Evolutionary conservation across 2,329 filamentous ascomycete species (phyloP).

Genomic region (Sporothrix dimorphospora): DNA sequence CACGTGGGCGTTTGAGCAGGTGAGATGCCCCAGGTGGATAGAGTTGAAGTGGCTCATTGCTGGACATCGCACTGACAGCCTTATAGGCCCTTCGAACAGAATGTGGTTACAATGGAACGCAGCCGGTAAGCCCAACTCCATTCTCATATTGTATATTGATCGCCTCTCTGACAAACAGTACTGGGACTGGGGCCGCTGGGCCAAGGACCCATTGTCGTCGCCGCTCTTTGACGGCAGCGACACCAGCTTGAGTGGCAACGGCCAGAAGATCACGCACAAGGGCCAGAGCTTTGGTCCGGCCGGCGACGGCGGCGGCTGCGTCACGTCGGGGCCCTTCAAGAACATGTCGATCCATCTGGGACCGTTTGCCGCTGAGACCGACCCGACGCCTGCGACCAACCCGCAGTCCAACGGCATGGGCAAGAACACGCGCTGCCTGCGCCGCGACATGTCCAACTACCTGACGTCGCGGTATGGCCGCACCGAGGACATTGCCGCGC

Average conservation of each 20-base stretch:
- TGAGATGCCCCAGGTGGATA: slow-evolving; percentile 22
- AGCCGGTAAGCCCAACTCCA: slow-evolving; percentile 36
- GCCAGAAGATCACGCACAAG: slow-evolving; percentile 41
- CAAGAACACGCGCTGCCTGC: slow-evolving; percentile 52
- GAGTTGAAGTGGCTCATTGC: not conserved
- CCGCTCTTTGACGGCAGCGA: slow-evolving; percentile 60
- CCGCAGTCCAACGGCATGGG: slow-evolving; percentile 43
- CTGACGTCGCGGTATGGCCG: slow-evolving; percentile 36
- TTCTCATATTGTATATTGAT: not conserved
- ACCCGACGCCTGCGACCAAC: slow-evolving; percentile 39
- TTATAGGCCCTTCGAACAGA: slow-evolving; percentile 37
- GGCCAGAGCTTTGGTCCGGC: slow-evolving; percentile 43
- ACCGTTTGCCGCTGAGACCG: slow-evolving; percentile 37
- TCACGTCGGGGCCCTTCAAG: slow-evolving; percentile 53
- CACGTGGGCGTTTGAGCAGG: slow-evolving; percentile 44
- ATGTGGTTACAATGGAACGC: slow-evolving; percentile 47
- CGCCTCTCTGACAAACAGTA: slow-evolving; percentile 39
- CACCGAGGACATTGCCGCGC: slow-evolving; percentile 40
- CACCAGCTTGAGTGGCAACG: slow-evolving; percentile 55
- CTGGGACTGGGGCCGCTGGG: slow-evolving; percentile 56
- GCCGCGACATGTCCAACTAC: slow-evolving; percentile 46
- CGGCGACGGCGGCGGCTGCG: slow-evolving; percentile 60
- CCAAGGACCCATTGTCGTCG: slow-evolving; percentile 50
- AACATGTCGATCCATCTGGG: slow-evolving; percentile 40
- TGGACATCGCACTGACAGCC: not conserved